Base-by-base conservation (phyloP, 352 stramenopile species). In the Thraustochytrium striatum region DNA sequence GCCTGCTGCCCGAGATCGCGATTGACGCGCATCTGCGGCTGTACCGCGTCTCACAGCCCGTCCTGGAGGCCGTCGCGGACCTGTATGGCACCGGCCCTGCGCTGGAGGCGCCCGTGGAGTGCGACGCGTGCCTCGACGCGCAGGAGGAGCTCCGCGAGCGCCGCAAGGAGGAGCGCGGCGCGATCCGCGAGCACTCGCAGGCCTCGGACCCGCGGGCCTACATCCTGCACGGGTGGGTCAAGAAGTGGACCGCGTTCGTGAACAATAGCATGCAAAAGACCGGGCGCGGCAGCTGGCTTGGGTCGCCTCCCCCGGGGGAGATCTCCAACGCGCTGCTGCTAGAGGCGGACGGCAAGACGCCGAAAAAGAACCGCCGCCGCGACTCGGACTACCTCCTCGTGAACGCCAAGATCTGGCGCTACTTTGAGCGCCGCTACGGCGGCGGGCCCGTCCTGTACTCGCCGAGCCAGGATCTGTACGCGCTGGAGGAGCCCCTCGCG, bases 171-270 rank as follows among this genome's bases (percentile, higher is more conserved):
- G 65, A 75, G 65, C 61, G 36, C 19, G 9, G 9, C 19, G 35
- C n/a, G 32, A 75, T 75, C 41, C 44, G 35, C n/a, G 65, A 75
- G 50, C 52, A 61, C 1, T 21, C 47, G 25, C n/a, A 61, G 39
- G 65, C n/a, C 21, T 30, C 19, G 19, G 52, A 38, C 11, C 35
- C 43, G 3, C n/a, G 21, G 1, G 35, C 19, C 35, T 75, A 62
- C 50, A 62, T 75, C 25, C 44, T 75, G 16, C 19, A 41, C 52
- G 61, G 61, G 30, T 75, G 65, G 65, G 65, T 38, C n/a, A 72
- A 61, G 41, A 16, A 16, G 16, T 75, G 65, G 65, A 30, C 43
- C 41, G 32, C 41, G n/a, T 75, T 75, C 36, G 65, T 75, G 3
- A 41, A 41, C 3, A 75, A 75, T 25, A 16, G 16, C 5, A 30